Percentiles rank a stretch among this genome's conserved stretches.
phyloP scores from a whole-genome alignment of 257 asterid species.

The Solanum gandarillasii region DNA sequence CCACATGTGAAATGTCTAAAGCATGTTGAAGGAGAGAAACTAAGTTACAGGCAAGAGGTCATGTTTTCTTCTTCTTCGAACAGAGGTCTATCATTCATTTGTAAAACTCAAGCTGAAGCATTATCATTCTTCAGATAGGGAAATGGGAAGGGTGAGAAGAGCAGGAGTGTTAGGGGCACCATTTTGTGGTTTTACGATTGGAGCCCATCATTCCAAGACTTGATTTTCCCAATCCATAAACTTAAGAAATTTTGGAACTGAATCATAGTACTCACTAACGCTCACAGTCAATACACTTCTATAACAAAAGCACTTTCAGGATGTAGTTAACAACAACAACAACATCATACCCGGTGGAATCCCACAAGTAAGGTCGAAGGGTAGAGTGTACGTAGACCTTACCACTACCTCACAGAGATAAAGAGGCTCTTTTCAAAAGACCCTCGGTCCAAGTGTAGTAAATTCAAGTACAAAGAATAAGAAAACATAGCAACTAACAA shows the following conservation, averaged over 20 bases:
- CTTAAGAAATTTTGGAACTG: neutral
- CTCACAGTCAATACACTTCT: neutral
- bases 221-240: neutral
- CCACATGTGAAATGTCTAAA: slow-evolving; percentile 1
- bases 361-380: neutral
- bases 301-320: neutral
- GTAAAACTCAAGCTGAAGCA: neutral
- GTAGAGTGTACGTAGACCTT: neutral
- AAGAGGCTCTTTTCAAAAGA: neutral
- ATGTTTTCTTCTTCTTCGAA: neutral
- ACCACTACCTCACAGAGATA: neutral
- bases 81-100: neutral
- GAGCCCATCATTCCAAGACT: neutral
- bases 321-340: neutral
- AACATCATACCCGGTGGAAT: neutral
- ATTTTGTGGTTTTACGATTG: neutral
- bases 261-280: neutral
- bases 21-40: neutral
- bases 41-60: neutral
- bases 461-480: neutral
- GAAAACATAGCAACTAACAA: neutral
- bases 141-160: neutral
- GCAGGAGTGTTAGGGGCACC: neutral
- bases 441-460: neutral
- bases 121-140: neutral